Conservation (phyloP, 371 early-diverging fungal species). For the Apophysomyces trapeziformis region DNA sequence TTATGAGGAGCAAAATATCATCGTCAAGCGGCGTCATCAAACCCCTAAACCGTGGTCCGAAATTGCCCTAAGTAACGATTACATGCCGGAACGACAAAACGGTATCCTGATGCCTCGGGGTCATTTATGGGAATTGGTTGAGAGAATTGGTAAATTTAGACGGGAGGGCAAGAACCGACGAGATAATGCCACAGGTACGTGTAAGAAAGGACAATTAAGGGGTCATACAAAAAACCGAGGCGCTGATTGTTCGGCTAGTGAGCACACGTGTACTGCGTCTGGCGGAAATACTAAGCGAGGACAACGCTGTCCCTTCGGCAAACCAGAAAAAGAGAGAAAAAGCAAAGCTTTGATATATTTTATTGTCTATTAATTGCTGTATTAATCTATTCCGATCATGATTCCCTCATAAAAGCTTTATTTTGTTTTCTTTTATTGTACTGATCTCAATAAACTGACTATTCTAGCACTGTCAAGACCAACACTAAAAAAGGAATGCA, state of each 20-base stretch:
- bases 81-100: constrained; percentile 58
- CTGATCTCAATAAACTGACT: too few species aligned
- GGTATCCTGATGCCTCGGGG: constrained; percentile 64
- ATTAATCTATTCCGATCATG: not conserved
- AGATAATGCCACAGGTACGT: constrained; percentile 80
- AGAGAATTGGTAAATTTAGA: constrained; percentile 82
- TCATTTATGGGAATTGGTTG: constrained; percentile 80
- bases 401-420: not conserved
- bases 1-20: constrained; percentile 69
- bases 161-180: constrained; percentile 89
- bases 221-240: too few species aligned
- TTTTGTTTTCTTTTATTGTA: too few species aligned
- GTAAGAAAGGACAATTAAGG: too few species aligned
- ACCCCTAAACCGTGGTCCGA: constrained; percentile 53
- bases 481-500: not conserved
- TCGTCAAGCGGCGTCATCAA: constrained; percentile 56
- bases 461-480: not conserved
- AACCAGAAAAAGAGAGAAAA: constrained; percentile 27
- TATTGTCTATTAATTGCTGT: not conserved
- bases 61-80: constrained; percentile 60
- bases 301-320: constrained; percentile 21
- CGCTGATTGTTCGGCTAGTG: constrained; percentile 12
- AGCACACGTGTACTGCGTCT: constrained; percentile 31
- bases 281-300: constrained; percentile 26
- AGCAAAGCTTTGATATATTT: constrained; percentile 10